Base-by-base conservation (phyloP, 306 rosid species). In the Quercus aquifolioides region DNA sequence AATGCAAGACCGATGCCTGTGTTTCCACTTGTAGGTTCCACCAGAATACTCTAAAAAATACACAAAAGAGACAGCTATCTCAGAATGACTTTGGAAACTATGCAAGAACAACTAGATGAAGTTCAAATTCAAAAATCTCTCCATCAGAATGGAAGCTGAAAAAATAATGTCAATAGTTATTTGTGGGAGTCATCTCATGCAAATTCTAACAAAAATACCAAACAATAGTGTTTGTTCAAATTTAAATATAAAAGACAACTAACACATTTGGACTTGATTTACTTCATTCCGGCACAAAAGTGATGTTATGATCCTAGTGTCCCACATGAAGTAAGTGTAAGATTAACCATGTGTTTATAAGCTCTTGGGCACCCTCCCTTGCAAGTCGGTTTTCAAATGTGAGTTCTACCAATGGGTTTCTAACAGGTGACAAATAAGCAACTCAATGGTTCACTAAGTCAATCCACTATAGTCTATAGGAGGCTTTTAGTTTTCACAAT, bases 1-100 rank as follows among this genome's bases (percentile, higher is more conserved):
- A 95, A 95, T 60, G 99, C 99, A 75, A 95, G 99, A 76, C 99
- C 99, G 69, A 95, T 95, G 79, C 99, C 99, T 0, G 99, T 95
- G 91, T 95, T 95, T 78, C 99, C 99, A 72, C 99, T 95, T 3
- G 99, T 95, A 67, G 99, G 96, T 83, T 95, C 99, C 82, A 95
- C 99, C 89, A 95, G 88, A 84, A 88, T 76, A 84, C 96, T 95
- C 99, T 94, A 81, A 54, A 80, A 79, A 79, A 77, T 55, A 77
- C 63, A 54, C 6, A 63, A 51, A 56, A 80, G 67, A 73, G 81
- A 21, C 55, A 84, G 75, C 62, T 35, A 83, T 51, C 69, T 81
- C 68, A 79, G 52, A 82, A 75, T 63, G 71, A 76, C 14, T 28
- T 35, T 18, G 65, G 55, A 79, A 41, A 49, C 63, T 69, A 28